Evolutionary conservation across 306 rosid genomes (phyloP).

Genomic region (Castanea mollissima): DNA sequence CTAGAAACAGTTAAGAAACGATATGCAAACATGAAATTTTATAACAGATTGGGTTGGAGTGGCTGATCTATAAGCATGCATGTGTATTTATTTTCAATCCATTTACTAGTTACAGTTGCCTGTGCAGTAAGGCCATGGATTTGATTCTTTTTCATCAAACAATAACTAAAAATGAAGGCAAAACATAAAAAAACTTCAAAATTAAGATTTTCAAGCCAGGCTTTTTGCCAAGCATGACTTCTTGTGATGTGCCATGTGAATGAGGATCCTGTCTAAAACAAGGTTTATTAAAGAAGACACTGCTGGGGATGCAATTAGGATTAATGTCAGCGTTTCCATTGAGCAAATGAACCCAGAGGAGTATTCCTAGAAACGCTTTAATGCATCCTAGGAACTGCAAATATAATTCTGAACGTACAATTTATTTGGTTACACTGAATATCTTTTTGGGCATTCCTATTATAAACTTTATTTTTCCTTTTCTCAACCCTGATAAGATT

Average conservation of each 20-base stretch:
- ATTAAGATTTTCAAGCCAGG: too few relatives aligned
- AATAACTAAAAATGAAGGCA: background rate
- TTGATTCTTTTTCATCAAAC: background rate
- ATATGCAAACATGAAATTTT: background rate
- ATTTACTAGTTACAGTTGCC: background rate
- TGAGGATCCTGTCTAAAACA: background rate
- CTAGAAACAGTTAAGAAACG: background rate
- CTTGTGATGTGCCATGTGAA: background rate
- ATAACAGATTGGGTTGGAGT: background rate
- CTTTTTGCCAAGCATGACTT: too few relatives aligned
- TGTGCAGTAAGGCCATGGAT: background rate
- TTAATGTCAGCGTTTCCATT: background rate
- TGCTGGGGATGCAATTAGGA: background rate
- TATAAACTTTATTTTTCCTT: background rate
- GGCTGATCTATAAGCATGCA: background rate
- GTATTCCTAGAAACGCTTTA: too few relatives aligned
- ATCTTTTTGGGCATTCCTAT: background rate
- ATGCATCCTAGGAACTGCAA: too few relatives aligned
- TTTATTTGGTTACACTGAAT: background rate
- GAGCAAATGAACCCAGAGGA: too few relatives aligned
- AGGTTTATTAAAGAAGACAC: background rate
- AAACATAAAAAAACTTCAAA: background rate
- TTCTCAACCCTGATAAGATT: background rate
- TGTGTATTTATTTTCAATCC: background rate
- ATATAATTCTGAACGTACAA: background rate